Evolutionary conservation across 2,329 filamentous ascomycete genomes (phyloP).

Genomic region (Dryadomyces sulphureus): DNA sequence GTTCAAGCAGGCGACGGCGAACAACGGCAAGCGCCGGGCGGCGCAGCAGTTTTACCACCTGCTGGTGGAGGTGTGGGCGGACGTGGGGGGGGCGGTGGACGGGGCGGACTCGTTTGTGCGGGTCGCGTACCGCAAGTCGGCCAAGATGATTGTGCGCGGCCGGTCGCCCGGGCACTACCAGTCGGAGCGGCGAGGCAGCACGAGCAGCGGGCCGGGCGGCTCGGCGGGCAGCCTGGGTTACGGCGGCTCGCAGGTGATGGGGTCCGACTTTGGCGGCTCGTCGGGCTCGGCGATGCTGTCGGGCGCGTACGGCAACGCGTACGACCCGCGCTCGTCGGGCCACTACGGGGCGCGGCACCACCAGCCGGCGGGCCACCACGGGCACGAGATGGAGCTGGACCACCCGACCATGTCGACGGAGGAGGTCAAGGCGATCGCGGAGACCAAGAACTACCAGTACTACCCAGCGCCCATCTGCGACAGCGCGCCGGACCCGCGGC

Average conservation of each 20-base stretch:
- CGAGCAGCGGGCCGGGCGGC: conserved; percentile 52
- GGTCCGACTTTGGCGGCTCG: conserved; percentile 22
- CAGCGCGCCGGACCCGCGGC: conserved; percentile 25
- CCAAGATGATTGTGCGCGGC: conserved; percentile 76
- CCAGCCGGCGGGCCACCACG: conserved; percentile 9
- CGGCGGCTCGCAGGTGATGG: conserved; percentile 23
- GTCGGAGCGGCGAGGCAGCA: conserved; percentile 51
- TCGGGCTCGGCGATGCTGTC: conserved; percentile 24
- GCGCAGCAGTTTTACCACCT: conserved; percentile 89
- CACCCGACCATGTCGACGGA: conserved; percentile 32
- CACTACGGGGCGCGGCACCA: conserved; percentile 30
- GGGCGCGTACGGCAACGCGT: conserved; percentile 20
- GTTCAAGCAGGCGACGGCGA: conserved; percentile 86
- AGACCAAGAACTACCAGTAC: conserved; percentile 38
- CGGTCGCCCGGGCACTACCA: conserved; percentile 72
- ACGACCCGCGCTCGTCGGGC: conserved; percentile 23
- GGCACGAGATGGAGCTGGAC: conserved; percentile 35
- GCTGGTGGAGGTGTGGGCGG: conserved; percentile 69
- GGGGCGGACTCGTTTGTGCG: conserved; percentile 46
- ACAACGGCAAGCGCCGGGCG: conserved; percentile 80
- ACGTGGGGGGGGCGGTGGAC: conserved; percentile 36
- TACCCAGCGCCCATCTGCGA: conserved; percentile 38
- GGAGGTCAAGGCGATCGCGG: conserved; percentile 33
- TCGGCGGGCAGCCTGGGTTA: conserved; percentile 45
- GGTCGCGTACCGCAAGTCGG: conserved; percentile 57